A percentile compares a stretch with the other conserved stretches of the same genome.
These are phyloP conservation scores for Micractinium conductrix DNA, from an alignment of 139 green algal genomes.

Conservation along the genomic window DNA sequence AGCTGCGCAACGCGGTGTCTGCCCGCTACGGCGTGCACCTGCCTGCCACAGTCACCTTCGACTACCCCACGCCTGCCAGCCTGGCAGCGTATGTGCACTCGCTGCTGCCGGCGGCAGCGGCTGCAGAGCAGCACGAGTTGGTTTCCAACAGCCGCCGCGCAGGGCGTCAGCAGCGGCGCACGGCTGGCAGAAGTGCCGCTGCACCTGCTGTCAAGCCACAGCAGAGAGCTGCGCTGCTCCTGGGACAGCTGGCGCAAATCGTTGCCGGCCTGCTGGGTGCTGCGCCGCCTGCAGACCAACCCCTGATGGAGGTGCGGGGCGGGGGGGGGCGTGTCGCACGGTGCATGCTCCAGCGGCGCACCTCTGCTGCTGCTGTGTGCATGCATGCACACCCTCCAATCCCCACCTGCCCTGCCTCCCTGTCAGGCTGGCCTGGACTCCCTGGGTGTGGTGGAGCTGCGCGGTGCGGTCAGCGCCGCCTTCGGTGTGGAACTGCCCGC, in stretches of 20 bases:
- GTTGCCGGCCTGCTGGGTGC: constrained; percentile 4
- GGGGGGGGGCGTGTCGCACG: not conserved
- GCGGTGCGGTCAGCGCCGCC: constrained; percentile 29
- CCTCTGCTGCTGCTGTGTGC: not conserved
- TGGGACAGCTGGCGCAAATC: not conserved
- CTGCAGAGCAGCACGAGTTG: not conserved
- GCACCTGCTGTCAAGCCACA: not conserved
- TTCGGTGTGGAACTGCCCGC: constrained; percentile 56
- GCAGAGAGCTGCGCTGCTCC: not conserved
- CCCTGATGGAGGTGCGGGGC: constrained; percentile 60
- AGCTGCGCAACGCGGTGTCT: constrained; percentile 47
- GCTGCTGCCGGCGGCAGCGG: not conserved
- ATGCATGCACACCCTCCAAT: not conserved
- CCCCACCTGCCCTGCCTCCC: not conserved
- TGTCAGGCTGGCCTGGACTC: constrained; percentile 73
- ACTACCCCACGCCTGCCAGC: constrained; percentile 61
- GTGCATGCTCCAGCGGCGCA: no score
- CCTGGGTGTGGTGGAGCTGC: constrained; percentile 57
- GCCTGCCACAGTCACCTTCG: constrained; percentile 58
- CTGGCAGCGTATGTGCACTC: constrained; percentile 37
- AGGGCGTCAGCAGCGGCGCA: not conserved
- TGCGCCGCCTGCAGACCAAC: constrained; percentile 51
- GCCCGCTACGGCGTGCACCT: constrained; percentile 38
- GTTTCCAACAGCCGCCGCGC: not conserved
- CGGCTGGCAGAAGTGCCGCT: no score